These are phyloP conservation scores for Floccularia luteovirens DNA, from an alignment of 768 basidiomycete species.

Conservation along the genomic window DNA sequence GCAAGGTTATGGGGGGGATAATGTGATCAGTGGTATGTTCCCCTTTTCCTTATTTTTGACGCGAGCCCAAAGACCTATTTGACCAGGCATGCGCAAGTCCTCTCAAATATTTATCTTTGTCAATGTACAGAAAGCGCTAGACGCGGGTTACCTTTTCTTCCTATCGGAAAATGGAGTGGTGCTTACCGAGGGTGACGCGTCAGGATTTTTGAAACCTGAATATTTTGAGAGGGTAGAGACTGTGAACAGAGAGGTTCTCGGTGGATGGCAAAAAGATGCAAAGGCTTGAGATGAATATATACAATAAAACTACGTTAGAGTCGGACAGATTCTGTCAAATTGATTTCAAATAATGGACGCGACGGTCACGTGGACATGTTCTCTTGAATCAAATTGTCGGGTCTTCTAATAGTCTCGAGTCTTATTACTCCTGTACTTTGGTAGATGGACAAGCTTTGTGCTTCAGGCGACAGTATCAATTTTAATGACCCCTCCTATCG, in stretches of 20 bases:
- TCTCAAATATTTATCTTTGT: constrained; percentile 81
- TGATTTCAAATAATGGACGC: background rate
- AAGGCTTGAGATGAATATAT: no score
- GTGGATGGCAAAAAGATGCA: constrained; percentile 32
- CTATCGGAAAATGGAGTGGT: constrained; percentile 86
- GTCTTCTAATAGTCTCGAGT: no score
- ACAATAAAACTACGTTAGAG: background rate
- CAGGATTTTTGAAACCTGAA: constrained; percentile 50
- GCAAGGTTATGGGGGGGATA: constrained; percentile 58
- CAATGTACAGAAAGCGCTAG: constrained; percentile 61
- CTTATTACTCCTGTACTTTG: no score
- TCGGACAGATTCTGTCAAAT: background rate
- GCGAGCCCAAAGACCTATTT: background rate
- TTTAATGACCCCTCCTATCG: background rate
- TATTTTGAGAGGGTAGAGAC: constrained; percentile 71
- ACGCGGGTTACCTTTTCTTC: constrained; percentile 65
- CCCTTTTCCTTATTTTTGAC: constrained; percentile 1
- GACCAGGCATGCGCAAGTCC: constrained; percentile 70
- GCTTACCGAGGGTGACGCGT: constrained; percentile 68
- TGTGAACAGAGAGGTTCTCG: constrained; percentile 22
- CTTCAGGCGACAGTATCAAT: no score
- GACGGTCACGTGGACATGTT: background rate
- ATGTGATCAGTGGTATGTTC: constrained; percentile 68
- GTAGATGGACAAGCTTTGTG: no score
- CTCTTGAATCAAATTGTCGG: background rate